Conservation (phyloP, 108 stramenopile species). For the Cyclostephanos tholiformis region DNA sequence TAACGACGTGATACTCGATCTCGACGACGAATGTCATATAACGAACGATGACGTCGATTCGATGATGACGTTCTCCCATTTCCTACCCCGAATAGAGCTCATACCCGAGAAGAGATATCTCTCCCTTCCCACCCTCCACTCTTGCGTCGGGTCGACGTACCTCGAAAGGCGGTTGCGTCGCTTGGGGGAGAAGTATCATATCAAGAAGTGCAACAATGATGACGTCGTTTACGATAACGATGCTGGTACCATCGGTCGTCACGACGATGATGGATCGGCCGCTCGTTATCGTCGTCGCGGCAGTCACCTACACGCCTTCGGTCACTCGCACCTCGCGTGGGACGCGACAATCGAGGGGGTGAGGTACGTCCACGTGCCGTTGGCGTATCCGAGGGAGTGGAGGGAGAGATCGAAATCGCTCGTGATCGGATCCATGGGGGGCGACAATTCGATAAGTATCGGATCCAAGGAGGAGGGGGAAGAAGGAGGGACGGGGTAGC, state of each 20-base stretch:
- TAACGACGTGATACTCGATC: constrained; percentile 46
- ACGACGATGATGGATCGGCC: not conserved
- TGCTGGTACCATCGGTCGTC: too few relatives aligned
- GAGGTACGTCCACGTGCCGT: constrained; percentile 40
- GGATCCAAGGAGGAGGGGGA: constrained; percentile 6
- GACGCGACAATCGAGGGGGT: constrained; percentile 37
- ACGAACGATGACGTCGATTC: not conserved
- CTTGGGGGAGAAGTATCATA: not conserved
- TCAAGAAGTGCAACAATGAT: not conserved
- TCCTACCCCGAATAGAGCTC: constrained; percentile 44
- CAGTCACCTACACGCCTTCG: constrained; percentile 45
- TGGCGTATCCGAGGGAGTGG: constrained; percentile 55
- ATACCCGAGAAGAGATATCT: constrained; percentile 47
- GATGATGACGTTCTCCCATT: constrained; percentile 45
- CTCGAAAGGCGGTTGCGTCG: constrained; percentile 31
- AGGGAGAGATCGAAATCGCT: constrained; percentile 40
- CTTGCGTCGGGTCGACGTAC: constrained; percentile 34
- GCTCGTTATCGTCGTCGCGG: not conserved
- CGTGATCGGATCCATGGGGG: constrained; percentile 43
- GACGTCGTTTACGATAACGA: not conserved
- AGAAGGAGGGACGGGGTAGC: not conserved
- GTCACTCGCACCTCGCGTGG: constrained; percentile 45
- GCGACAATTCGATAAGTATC: too few relatives aligned
- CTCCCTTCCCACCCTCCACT: constrained; percentile 37
- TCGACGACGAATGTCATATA: not conserved